phyloP scores from a whole-genome alignment of 2,329 filamentous ascomycete genomes.

The Diaporthe humulicola region DNA sequence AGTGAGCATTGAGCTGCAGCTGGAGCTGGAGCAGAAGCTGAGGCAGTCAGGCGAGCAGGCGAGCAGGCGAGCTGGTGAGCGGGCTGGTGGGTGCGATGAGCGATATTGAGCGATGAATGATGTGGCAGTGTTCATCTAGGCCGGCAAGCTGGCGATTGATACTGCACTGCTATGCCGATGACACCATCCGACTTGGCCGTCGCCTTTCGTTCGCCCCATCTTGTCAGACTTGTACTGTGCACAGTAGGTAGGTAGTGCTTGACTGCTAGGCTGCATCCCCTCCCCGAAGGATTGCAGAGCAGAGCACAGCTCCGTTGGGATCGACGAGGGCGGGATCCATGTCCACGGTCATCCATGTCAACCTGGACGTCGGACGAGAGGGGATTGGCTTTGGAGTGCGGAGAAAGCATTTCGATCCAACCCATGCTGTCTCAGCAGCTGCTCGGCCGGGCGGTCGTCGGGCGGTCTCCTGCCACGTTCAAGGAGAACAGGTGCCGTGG shows the following conservation, averaged over 20 bases:
- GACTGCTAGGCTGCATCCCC: background rate
- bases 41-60: background rate
- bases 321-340: slow-evolving; percentile 12
- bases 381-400: slow-evolving; percentile 20
- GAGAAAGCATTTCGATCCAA: slow-evolving; percentile 7
- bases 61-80: background rate
- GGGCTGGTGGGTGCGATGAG: background rate
- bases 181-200: slow-evolving; percentile 13
- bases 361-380: slow-evolving; percentile 9
- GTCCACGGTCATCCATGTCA: slow-evolving; percentile 11
- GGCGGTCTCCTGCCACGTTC: background rate
- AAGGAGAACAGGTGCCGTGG: background rate
- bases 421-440: background rate
- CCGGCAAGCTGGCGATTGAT: background rate
- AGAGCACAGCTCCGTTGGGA: slow-evolving; percentile 9
- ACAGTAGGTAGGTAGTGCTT: no score
- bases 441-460: background rate
- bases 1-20: slow-evolving; percentile 6
- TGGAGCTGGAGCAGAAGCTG: background rate
- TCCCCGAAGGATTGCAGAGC: slow-evolving; percentile 22
- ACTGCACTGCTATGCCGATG: background rate
- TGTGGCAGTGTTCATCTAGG: slow-evolving; percentile 3
- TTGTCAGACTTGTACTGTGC: slow-evolving; percentile 13
- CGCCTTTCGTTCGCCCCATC: background rate
- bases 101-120: background rate